Conservation (phyloP, 192 early-diverging fungal species). For the Mortierella antarctica region DNA sequence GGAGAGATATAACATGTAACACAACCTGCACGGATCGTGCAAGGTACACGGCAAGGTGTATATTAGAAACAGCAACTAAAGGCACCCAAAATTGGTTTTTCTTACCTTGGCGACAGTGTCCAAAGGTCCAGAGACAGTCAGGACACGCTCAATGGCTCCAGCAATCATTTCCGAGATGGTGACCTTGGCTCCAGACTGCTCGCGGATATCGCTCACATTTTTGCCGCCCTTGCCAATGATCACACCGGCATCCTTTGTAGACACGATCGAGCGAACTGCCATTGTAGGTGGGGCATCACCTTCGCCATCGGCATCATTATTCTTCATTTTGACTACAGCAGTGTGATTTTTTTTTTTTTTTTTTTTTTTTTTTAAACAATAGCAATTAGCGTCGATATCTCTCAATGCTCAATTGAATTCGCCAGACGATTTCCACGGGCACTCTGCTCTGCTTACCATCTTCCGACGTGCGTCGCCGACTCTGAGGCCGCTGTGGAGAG, state of each 20-base stretch:
- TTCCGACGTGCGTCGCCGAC: constrained; percentile 20
- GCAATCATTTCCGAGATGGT: constrained; percentile 88
- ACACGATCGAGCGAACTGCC: constrained; percentile 64
- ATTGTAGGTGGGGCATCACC: constrained; percentile 12
- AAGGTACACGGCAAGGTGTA: too few relatives aligned
- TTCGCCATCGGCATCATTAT: constrained; percentile 26
- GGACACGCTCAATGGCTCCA: constrained; percentile 74
- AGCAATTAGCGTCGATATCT: background rate
- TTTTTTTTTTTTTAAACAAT: background rate
- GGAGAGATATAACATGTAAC: too few relatives aligned
- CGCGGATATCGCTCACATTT: constrained; percentile 89
- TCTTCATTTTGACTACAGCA: background rate
- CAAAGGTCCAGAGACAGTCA: constrained; percentile 76
- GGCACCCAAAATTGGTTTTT: background rate
- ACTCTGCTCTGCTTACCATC: constrained; percentile 16
- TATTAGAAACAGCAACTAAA: too few relatives aligned
- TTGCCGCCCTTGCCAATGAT: constrained; percentile 89
- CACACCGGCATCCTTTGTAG: constrained; percentile 82
- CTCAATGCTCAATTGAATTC: too few relatives aligned
- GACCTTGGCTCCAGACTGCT: constrained; percentile 82
- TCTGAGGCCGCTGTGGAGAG: constrained; percentile 16
- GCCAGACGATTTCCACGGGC: background rate
- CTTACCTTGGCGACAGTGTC: constrained; percentile 72
- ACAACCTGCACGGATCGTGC: too few relatives aligned
- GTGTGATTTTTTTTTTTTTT: background rate